Evolutionary conservation across 352 stramenopile species (phyloP).

Genomic region (Phytophthora vignae): DNA sequence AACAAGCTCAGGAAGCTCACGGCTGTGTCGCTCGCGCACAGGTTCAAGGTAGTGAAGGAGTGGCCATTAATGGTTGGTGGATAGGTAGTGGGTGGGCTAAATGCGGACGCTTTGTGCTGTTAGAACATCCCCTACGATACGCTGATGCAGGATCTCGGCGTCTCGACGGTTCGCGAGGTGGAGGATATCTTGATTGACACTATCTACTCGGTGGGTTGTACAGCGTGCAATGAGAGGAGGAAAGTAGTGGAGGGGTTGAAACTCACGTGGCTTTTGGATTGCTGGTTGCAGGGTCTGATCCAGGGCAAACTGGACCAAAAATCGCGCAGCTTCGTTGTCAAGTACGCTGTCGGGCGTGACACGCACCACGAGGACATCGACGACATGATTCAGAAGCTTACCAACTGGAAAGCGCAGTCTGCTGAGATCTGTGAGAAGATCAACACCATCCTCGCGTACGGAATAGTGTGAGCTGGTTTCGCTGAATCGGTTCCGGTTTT

Average conservation of each 20-base stretch:
- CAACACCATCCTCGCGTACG: conserved; percentile 71
- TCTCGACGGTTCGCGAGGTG: conserved; percentile 86
- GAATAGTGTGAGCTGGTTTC: not conserved
- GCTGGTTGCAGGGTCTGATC: conserved; percentile 70
- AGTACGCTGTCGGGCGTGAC: conserved; percentile 91
- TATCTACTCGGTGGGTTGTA: conserved; percentile 88
- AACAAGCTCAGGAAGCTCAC: conserved; percentile 93
- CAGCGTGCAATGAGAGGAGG: not conserved
- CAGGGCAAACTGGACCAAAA: conserved; percentile 93
- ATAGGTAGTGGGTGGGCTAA: not conserved
- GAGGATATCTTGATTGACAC: conserved; percentile 95
- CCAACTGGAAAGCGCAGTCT: conserved; percentile 80
- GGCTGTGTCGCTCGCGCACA: conserved; percentile 85
- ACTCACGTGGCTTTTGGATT: not conserved
- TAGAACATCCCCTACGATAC: conserved; percentile 86
- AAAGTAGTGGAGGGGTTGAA: not conserved
- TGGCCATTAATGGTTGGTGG: not conserved
- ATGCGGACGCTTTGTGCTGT: conserved; percentile 1
- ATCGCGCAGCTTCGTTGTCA: conserved; percentile 79
- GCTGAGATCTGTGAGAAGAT: conserved; percentile 69
- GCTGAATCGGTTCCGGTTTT: not conserved
- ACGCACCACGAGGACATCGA: conserved; percentile 87
- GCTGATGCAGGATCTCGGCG: conserved; percentile 79
- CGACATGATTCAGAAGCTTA: conserved; percentile 90
- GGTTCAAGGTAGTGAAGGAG: conserved; percentile 66